Conservation (phyloP, 345 rosid genomes). For the Populus simonii region DNA sequence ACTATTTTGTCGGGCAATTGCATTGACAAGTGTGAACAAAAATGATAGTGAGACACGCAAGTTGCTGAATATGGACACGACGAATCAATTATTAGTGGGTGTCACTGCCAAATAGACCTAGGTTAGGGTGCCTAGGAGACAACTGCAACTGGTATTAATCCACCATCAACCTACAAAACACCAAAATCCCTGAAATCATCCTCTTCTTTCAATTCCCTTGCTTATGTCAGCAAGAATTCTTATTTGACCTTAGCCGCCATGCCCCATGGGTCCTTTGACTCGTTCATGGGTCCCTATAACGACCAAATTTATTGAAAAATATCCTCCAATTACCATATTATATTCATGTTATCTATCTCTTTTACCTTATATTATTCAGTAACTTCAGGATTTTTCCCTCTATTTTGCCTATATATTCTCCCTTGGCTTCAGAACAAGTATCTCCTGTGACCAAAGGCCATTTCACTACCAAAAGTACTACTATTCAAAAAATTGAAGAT, state of each 20-base stretch:
- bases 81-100: neutral
- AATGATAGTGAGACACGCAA: neutral
- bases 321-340: constrained; percentile 15
- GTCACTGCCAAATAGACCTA: neutral
- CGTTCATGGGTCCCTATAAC: constrained; percentile 20
- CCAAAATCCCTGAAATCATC: constrained; percentile 15
- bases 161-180: neutral
- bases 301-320: constrained; percentile 19
- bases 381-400: constrained; percentile 16
- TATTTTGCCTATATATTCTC: constrained; percentile 17
- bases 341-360: constrained; percentile 21
- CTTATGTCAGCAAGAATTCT: constrained; percentile 16
- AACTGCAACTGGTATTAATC: neutral
- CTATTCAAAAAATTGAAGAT: neutral
- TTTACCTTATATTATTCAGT: no score
- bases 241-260: constrained; percentile 41
- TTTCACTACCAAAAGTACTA: neutral
- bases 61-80: neutral
- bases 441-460: constrained; percentile 16
- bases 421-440: constrained; percentile 5
- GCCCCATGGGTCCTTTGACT: constrained; percentile 39
- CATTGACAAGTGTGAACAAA: neutral
- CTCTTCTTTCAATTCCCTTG: neutral
- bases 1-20: neutral
- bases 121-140: constrained; percentile 5